Percentiles rank a stretch among this genome's conserved stretches.
Evolutionary conservation across 306 rosid species (phyloP).

Genomic region (Nissolia schottii): DNA sequence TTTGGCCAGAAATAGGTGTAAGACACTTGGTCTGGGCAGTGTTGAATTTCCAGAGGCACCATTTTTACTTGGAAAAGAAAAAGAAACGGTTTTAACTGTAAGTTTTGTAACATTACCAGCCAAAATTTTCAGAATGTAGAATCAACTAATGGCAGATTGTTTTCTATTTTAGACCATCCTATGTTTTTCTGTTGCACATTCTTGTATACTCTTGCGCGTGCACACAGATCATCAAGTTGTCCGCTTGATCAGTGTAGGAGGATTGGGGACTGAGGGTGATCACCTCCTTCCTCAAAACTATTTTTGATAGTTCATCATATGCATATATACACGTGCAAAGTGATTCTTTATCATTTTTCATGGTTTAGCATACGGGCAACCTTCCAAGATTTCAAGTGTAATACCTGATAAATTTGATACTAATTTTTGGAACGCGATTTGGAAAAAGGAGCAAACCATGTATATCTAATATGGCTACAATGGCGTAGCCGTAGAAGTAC

Average conservation of each 20-base stretch:
- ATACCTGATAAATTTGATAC: too few species aligned
- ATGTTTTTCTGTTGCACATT: not conserved
- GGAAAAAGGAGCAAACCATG: too few species aligned
- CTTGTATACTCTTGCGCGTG: not conserved
- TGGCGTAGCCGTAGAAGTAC: too few species aligned
- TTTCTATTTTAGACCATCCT: not conserved
- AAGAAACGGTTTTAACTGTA: constrained; percentile 31
- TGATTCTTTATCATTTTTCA: too few species aligned
- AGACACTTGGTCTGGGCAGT: constrained; percentile 65
- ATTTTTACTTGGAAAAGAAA: constrained; percentile 58
- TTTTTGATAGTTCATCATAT: too few species aligned
- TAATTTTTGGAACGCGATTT: too few species aligned
- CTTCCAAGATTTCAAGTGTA: too few species aligned
- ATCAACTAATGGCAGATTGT: not conserved
- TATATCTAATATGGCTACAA: too few species aligned
- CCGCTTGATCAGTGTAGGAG: not conserved
- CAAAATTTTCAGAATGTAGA: not conserved
- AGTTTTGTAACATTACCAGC: not conserved
- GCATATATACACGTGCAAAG: too few species aligned
- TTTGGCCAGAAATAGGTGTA: constrained; percentile 81
- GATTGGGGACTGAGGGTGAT: too few species aligned
- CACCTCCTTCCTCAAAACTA: too few species aligned
- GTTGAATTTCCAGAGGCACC: constrained; percentile 58
- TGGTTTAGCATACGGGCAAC: too few species aligned
- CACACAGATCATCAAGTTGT: not conserved